Conservation (phyloP, 257 asterid species). For the Dorcoceras hygrometricum region DNA sequence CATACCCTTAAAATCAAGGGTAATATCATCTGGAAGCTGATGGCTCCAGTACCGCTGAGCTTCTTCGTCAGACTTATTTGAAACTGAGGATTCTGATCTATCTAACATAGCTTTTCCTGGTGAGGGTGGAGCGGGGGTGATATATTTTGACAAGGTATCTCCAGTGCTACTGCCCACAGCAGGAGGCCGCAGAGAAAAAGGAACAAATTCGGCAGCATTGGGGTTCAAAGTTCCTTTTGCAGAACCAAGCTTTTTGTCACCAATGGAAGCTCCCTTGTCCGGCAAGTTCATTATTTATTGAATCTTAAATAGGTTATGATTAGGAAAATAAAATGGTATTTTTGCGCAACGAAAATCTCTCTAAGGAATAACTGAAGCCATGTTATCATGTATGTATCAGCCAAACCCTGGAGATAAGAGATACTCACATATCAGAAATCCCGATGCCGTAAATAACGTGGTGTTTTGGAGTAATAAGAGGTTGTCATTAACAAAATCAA, state of each 20-base stretch:
- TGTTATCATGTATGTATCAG: slow-evolving; percentile 37
- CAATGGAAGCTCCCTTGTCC: slow-evolving; percentile 59
- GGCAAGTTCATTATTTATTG: slow-evolving; percentile 55
- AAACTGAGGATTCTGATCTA: slow-evolving; percentile 65
- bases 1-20: slow-evolving; percentile 74
- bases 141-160: slow-evolving; percentile 43
- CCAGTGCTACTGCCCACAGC: slow-evolving; percentile 34
- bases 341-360: slow-evolving; percentile 24
- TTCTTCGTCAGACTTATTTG: slow-evolving; percentile 84
- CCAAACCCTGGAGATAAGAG: slow-evolving; percentile 61
- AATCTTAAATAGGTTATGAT: slow-evolving; percentile 7
- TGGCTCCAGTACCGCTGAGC: slow-evolving; percentile 74
- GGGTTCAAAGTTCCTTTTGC: slow-evolving; percentile 72
- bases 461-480: background rate
- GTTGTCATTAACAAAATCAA: background rate
- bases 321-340: slow-evolving; percentile 22
- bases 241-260: slow-evolving; percentile 49
- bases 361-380: slow-evolving; percentile 16
- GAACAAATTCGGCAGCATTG: slow-evolving; percentile 87
- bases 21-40: slow-evolving; percentile 94
- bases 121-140: slow-evolving; percentile 31
- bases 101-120: slow-evolving; percentile 63
- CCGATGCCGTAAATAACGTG: background rate
- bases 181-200: slow-evolving; percentile 63
- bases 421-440: slow-evolving; percentile 22